Evolutionary conservation across 495 filamentous ascomycete species (phyloP).

Genomic region (Xylaria acuta): DNA sequence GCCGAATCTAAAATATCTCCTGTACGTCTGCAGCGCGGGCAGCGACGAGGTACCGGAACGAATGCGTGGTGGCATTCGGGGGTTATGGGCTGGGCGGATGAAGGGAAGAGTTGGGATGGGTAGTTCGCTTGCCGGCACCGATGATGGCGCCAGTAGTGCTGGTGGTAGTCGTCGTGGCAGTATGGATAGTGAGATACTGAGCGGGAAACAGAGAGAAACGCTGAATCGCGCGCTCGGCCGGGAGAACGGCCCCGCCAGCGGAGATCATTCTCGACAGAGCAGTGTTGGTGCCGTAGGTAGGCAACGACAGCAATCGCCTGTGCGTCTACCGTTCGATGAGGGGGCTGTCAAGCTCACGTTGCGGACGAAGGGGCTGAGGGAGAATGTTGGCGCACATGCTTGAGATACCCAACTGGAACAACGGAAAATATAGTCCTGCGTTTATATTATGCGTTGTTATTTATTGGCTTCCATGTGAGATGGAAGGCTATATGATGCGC

Average conservation of each 20-base stretch:
- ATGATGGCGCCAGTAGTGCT: slow-evolving; percentile 46
- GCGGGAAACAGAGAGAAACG: slow-evolving; percentile 45
- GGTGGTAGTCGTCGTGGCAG: slow-evolving; percentile 56
- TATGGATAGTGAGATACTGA: slow-evolving; percentile 49
- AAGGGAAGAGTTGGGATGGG: slow-evolving; percentile 27
- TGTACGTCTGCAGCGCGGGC: slow-evolving; percentile 82
- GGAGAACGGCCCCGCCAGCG: slow-evolving; percentile 28
- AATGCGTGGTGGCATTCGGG: slow-evolving; percentile 78
- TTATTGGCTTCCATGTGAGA: not conserved
- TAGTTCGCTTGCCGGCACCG: slow-evolving; percentile 31
- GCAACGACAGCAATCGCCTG: slow-evolving; percentile 22
- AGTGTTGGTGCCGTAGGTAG: slow-evolving; percentile 11
- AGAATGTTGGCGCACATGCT: slow-evolving; percentile 48
- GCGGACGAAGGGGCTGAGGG: slow-evolving; percentile 55
- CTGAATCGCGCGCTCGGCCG: slow-evolving; percentile 41
- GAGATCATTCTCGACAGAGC: slow-evolving; percentile 22
- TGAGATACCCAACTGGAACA: slow-evolving; percentile 27
- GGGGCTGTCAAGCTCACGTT: slow-evolving; percentile 46
- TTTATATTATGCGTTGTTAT: not conserved
- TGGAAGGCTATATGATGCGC: not conserved
- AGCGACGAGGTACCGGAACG: slow-evolving; percentile 77
- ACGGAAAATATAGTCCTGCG: not conserved
- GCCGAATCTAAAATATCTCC: slow-evolving; percentile 90
- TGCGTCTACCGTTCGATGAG: slow-evolving; percentile 49
- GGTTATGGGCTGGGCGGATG: slow-evolving; percentile 58